phyloP scores from a whole-genome alignment of 768 basidiomycete species.

The Tulasnella sp. region DNA sequence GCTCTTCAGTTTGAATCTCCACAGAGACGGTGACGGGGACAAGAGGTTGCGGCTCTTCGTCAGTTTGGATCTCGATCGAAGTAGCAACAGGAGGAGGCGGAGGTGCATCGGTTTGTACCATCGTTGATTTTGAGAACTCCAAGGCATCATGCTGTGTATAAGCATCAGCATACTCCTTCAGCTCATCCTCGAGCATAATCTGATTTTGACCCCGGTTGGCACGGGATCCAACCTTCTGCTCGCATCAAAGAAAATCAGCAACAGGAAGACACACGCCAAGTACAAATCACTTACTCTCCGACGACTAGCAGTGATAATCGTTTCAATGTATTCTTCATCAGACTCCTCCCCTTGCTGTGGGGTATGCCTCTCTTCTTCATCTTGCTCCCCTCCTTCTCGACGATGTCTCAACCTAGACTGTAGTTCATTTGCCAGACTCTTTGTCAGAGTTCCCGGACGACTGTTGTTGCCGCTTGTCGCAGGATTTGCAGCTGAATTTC shows the following conservation, averaged over 20 bases:
- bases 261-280: background rate
- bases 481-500: slow-evolving; percentile 41
- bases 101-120: slow-evolving; percentile 51
- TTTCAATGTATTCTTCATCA: slow-evolving; percentile 68
- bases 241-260: background rate
- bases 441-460: slow-evolving; percentile 19
- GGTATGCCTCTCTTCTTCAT: slow-evolving; percentile 16
- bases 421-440: slow-evolving; percentile 27
- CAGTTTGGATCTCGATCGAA: slow-evolving; percentile 46
- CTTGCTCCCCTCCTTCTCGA: slow-evolving; percentile 29
- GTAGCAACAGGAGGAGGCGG: slow-evolving; percentile 33
- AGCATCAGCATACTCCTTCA: slow-evolving; percentile 63
- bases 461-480: slow-evolving; percentile 10
- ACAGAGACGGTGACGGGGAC: slow-evolving; percentile 23
- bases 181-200: slow-evolving; percentile 26
- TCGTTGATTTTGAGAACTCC: slow-evolving; percentile 35
- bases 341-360: slow-evolving; percentile 52
- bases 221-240: slow-evolving; percentile 55
- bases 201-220: slow-evolving; percentile 34
- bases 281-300: slow-evolving; percentile 29
- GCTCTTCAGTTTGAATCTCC: slow-evolving; percentile 24
- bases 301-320: slow-evolving; percentile 55
- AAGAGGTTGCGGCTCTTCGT: slow-evolving; percentile 21
- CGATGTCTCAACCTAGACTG: slow-evolving; percentile 22
- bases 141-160: slow-evolving; percentile 55